Conservation (phyloP, 306 rosid genomes). For the Ormosia semicastrata region DNA sequence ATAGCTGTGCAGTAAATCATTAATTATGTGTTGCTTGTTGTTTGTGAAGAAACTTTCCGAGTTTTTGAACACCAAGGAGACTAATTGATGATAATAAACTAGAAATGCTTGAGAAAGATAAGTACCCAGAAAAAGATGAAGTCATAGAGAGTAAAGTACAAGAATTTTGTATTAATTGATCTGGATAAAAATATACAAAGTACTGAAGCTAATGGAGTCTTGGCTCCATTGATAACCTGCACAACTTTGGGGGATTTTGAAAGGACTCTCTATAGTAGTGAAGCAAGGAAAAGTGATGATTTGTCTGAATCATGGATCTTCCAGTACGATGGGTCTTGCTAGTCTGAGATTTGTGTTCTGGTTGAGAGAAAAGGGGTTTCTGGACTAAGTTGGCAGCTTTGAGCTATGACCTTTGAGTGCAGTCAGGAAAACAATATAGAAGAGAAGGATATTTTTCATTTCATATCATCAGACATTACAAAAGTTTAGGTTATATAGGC, state of each 20-base stretch:
- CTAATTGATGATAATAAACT: neutral
- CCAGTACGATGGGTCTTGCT: too few species aligned
- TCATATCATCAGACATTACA: too few species aligned
- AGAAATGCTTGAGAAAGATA: neutral
- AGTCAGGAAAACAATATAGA: too few species aligned
- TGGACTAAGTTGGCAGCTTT: too few species aligned
- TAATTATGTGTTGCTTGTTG: neutral
- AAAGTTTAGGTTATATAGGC: too few species aligned
- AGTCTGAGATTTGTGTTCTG: too few species aligned
- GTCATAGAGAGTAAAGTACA: neutral
- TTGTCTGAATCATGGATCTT: too few species aligned
- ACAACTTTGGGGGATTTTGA: neutral
- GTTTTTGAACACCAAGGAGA: neutral
- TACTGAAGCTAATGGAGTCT: neutral
- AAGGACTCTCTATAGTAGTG: too few species aligned
- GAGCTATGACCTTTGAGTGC: too few species aligned
- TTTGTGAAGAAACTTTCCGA: neutral
- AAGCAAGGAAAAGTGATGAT: too few species aligned
- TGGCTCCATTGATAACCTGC: neutral
- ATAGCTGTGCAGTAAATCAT: neutral
- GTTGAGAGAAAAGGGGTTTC: too few species aligned
- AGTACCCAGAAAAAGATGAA: neutral
- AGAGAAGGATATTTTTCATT: too few species aligned
- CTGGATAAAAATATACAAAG: neutral
- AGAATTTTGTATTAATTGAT: neutral